These are phyloP conservation scores for Schwanniomyces etchellsii DNA, from an alignment of 1,139 yeast genomes.

Conservation along the genomic window DNA sequence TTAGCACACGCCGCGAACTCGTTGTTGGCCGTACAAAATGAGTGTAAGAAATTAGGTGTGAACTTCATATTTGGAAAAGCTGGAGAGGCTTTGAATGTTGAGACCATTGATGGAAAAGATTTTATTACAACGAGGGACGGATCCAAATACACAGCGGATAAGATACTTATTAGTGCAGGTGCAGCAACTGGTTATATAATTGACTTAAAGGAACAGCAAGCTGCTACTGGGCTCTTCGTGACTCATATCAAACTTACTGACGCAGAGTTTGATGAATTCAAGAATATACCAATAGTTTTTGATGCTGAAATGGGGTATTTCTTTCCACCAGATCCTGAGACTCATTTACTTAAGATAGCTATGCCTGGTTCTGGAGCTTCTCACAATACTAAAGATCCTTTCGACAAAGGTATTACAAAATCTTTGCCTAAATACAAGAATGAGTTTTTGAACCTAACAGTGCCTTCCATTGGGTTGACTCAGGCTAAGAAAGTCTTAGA, in stretches of 20 bases:
- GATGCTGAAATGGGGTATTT: slow-evolving; percentile 27
- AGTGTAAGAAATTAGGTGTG: slow-evolving; percentile 20
- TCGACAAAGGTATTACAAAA: slow-evolving; percentile 10
- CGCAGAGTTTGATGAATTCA: slow-evolving; percentile 24
- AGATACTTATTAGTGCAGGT: slow-evolving; percentile 28
- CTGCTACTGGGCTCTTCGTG: slow-evolving; percentile 33
- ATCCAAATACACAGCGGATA: slow-evolving; percentile 14
- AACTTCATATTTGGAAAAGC: slow-evolving; percentile 21
- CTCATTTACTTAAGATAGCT: neutral
- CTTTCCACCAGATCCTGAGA: slow-evolving; percentile 20
- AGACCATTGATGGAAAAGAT: slow-evolving; percentile 7
- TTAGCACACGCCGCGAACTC: slow-evolving; percentile 19
- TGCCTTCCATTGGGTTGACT: neutral
- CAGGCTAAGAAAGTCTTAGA: slow-evolving; percentile 2
- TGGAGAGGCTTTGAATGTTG: slow-evolving; percentile 12
- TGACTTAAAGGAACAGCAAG: slow-evolving; percentile 25
- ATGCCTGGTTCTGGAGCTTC: slow-evolving; percentile 1
- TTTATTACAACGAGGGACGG: slow-evolving; percentile 12
- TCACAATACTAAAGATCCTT: neutral
- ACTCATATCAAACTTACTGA: slow-evolving; percentile 32
- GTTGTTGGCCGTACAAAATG: slow-evolving; percentile 15
- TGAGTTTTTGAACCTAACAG: slow-evolving; percentile 9
- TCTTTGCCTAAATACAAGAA: slow-evolving; percentile 16
- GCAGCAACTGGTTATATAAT: slow-evolving; percentile 28
- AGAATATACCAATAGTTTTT: slow-evolving; percentile 35